Base-by-base conservation (phyloP, 2,329 filamentous ascomycete genomes). In the Fusarium oxysporum region DNA sequence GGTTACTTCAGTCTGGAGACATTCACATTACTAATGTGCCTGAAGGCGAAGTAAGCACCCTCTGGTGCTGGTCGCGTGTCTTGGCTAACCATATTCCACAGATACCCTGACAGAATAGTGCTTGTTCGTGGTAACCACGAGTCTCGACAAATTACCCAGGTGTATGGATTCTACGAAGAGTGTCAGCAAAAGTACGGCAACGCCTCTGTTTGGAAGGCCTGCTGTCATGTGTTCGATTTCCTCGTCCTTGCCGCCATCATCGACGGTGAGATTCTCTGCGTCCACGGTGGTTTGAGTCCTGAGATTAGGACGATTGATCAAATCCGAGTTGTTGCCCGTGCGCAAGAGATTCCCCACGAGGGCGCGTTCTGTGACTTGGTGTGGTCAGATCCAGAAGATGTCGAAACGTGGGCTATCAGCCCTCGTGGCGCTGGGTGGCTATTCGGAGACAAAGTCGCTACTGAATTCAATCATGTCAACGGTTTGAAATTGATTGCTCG, bases 121-220 rank as follows among this genome's bases (percentile, higher is more conserved):
- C 91, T 99, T 14, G 97, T 99, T 75, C 93, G 96, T 75, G 96
- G 96, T 71, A 99, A 99, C 83, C 96, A 99, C 85, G 96, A 99
- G 83, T 98, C 95, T 32, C 92, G 96, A 72, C 96, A 97, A 78
- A 97, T 99, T 72, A 99, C 96, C 13, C 96, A 99, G 80, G 97
- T 97, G 28, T 99, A 99, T 82, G 96, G 96, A 60, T 99, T 99
- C 84, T 99, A 99, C 83, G 97, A 97, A 68, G 96, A 99, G 82
- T 99, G 96, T 83, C 95, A 95, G 62, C 93, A 96, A 78, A 99
- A 99, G 83, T 99, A 99, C 81, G 96, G 96, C 79, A 98, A 98
- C 80, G 95, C 96, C 17, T 98, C 97, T 54, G 96, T 99, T n/a
- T 99, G 96, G 96, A 97, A 99, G 83, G 96, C 97, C 66, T 99